Evolutionary conservation across 257 asterid species (phyloP), one percentile per base, ranked within the genome.

Genomic region (Craterostigma plantagineum): DNA sequence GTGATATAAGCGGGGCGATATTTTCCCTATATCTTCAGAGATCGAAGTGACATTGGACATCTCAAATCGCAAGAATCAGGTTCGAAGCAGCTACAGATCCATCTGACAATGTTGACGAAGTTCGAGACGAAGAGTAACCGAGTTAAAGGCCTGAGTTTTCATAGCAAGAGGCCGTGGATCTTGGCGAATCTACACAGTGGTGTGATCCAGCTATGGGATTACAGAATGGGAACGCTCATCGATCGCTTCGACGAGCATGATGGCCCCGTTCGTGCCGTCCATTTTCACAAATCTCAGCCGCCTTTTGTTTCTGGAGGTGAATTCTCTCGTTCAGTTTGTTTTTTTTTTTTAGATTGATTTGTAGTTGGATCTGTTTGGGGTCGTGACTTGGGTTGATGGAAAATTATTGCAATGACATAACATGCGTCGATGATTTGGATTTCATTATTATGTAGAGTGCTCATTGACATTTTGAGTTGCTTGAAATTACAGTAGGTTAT

Each of bases 121-220:
- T 46, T 46, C n/a, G 50, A 46, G 38, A 46, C 50, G 7, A 46
- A 46, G 50, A 46, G 50, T 17, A 46, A 27, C 14, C 27, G 50
- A 46, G 50, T 46, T 36, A 46, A 46, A 18, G 50, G 50, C 5
- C 14, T 46, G 38, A 46, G 50, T 11, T 46, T 46, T 17, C 50
- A 46, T 17, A 4, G 8, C 38, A 18, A 27, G 37, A 18, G 50
- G 50, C 50, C 50, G 33, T 46, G 50, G 98, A 90, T 90, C 95
- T 55, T 82, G 72, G 94, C 95, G 48, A 83, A 93, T 65, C 91
- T 90, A 23, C 98, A 83, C 78, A 83, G 94, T 53, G 95, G 95
- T 50, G 98, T 83, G 60, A 75, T 90, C 79, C 98, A 90, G 77
- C 73, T 90, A 12, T 90, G 95, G 98, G 97, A 90, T 47, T 83